Percentiles rank a stretch among this genome's conserved stretches.
Evolutionary conservation across 176 grass and related monocot genomes (phyloP).

Genomic region (Juncus inflexus): DNA sequence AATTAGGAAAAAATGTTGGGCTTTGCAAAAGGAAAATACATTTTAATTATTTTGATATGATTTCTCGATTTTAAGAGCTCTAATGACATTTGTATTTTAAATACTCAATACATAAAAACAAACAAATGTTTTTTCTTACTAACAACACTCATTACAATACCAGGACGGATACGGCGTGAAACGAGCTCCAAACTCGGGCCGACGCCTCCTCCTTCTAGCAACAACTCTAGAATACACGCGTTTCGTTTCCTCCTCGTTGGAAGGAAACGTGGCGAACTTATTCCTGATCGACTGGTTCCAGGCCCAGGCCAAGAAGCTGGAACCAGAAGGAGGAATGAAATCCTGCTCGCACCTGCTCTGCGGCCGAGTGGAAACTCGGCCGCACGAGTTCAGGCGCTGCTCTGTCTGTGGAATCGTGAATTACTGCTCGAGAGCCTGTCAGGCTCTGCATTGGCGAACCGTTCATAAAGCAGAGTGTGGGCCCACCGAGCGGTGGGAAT

Average conservation of each 20-base stretch:
- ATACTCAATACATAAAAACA: too few species aligned
- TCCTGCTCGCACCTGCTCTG: constrained; percentile 32
- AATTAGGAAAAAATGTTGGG: too few species aligned
- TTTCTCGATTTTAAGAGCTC: too few species aligned
- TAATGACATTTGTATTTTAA: too few species aligned
- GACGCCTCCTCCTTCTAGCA: constrained; percentile 22
- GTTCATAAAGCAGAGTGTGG: constrained; percentile 30
- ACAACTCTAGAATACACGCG: constrained; percentile 27
- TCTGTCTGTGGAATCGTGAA: constrained; percentile 27
- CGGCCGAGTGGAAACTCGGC: constrained; percentile 31
- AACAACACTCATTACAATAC: too few species aligned
- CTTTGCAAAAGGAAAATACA: too few species aligned
- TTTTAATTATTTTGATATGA: too few species aligned
- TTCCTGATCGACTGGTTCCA: constrained; percentile 45
- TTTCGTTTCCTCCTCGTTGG: not conserved
- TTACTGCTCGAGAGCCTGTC: constrained; percentile 43
- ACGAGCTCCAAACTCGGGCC: constrained; percentile 7
- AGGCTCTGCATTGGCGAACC: constrained; percentile 37
- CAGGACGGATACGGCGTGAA: constrained; percentile 34
- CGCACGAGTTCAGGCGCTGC: constrained; percentile 38
- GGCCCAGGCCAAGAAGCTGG: not conserved
- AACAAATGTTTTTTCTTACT: too few species aligned
- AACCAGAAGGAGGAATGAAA: constrained; percentile 9
- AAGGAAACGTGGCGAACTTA: constrained; percentile 36
- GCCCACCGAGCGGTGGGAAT: constrained; percentile 26